These are phyloP conservation scores for Euphorbia lathyris DNA, from an alignment of 345 rosid species.

Conservation along the genomic window DNA sequence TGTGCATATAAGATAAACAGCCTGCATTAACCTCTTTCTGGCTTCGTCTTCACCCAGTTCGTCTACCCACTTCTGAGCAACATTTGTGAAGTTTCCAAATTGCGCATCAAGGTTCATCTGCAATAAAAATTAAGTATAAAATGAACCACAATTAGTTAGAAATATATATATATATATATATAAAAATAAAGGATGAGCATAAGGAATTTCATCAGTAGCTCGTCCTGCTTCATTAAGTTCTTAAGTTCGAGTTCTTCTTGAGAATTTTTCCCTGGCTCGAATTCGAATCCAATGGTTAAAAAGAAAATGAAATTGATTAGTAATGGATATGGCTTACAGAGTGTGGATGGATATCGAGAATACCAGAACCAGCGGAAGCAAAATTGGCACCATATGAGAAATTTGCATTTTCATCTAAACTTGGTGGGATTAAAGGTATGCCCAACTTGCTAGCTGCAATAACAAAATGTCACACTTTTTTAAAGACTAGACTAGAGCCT, in stretches of 20 bases:
- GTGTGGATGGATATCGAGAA: neutral
- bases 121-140: neutral
- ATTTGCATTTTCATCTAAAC: neutral
- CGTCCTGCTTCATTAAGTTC: neutral
- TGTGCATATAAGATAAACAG: neutral
- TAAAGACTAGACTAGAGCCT: too few species aligned
- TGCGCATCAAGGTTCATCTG: constrained; percentile 6
- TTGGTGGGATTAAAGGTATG: neutral
- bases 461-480: neutral
- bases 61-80: neutral
- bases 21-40: neutral
- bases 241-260: neutral
- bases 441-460: neutral
- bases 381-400: neutral
- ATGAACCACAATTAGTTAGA: neutral
- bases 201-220: too few species aligned
- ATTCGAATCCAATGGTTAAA: neutral
- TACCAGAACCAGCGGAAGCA: constrained; percentile 1
- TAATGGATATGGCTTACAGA: neutral
- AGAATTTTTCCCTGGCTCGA: neutral
- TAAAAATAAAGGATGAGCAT: too few species aligned
- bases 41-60: neutral
- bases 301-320: neutral
- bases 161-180: too few species aligned
- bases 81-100: neutral